phyloP scores from a whole-genome alignment of 2,329 filamentous ascomycete species.

The Grosmannia huntii region DNA sequence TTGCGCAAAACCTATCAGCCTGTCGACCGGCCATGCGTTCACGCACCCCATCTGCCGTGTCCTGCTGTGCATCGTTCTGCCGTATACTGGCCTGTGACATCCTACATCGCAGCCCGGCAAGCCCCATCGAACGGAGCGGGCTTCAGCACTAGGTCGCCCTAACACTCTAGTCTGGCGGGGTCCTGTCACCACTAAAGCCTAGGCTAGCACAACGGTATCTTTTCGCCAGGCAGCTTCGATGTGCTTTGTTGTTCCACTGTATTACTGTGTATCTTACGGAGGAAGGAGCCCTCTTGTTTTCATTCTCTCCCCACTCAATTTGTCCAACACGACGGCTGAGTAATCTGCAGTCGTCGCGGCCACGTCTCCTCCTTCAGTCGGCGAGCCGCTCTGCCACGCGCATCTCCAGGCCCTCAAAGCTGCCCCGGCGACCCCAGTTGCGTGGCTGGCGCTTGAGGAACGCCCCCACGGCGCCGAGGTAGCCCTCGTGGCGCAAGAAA shows the following conservation, averaged over 20 bases:
- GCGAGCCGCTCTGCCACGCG: neutral
- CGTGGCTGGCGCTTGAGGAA: slow-evolving; percentile 83
- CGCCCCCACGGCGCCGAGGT: slow-evolving; percentile 84
- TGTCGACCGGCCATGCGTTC: no score
- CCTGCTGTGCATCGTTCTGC: neutral
- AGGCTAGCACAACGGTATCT: neutral
- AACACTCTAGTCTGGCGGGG: neutral
- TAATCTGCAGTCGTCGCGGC: neutral
- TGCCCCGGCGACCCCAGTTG: slow-evolving; percentile 81
- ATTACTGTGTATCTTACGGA: no score
- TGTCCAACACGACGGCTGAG: no score
- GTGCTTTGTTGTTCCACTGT: no score
- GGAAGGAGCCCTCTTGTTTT: no score
- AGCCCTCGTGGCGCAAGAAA: slow-evolving; percentile 90
- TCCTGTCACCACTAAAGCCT: neutral
- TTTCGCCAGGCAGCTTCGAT: neutral
- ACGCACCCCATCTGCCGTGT: no score
- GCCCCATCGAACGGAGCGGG: neutral
- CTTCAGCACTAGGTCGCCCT: neutral
- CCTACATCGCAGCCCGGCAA: neutral
- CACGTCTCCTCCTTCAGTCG: neutral
- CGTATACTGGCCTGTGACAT: neutral
- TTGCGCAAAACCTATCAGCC: no score
- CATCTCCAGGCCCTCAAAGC: slow-evolving; percentile 21
- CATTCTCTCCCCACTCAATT: no score